Base-by-base conservation (phyloP, 768 basidiomycete genomes). In the Tulasnella sp. region DNA sequence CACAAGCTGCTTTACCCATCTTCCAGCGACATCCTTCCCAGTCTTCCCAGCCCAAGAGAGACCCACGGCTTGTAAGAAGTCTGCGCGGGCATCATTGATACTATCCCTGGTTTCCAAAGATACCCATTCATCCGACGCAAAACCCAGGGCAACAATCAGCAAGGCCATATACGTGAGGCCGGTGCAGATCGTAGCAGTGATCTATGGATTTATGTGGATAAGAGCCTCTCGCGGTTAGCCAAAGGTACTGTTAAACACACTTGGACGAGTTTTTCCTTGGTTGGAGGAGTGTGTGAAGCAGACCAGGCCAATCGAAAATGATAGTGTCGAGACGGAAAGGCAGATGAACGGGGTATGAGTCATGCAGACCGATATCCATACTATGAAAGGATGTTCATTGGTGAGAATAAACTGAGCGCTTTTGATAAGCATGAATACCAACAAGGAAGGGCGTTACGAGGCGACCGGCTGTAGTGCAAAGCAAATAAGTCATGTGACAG, bases 261-360 rank as follows among this genome's bases (percentile, higher is more conserved):
- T 31, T 30, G 29, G 22, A 59, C 57, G 7, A 59, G 25, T 17
- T 25, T n/a, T 21, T 5, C 57, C 57, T 49, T 59, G 57, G 1
- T 29, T 12, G 4, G 57, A 59, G 22, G 62, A 51, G 25, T 59
- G 61, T 17, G 62, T 61, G 42, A 42, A 62, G n/a, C 34, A 46
- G 11, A 60, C 59, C 9, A 62, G 34, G 19, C 62, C 62, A 30
- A 44, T 34, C 8, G 62, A 62, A 45, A 62, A 62, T 24, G 62
- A 38, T 7, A 62, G 10, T 9, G 53, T 60, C n/a, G 62, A 21
- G 21, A 49, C 34, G 46, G 53, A 38, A 19, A 62, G 62, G 30
- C 62, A 62, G 25, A 61, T 17, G 11, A 62, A 9, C 10, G 62
- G 62, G 8, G 62, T 60, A 22, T 41, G 59, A 21, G 45, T 57